Evolutionary conservation across 768 basidiomycete species (phyloP), one percentile per base, ranked within the genome.

Genomic region (Russula abietina): DNA sequence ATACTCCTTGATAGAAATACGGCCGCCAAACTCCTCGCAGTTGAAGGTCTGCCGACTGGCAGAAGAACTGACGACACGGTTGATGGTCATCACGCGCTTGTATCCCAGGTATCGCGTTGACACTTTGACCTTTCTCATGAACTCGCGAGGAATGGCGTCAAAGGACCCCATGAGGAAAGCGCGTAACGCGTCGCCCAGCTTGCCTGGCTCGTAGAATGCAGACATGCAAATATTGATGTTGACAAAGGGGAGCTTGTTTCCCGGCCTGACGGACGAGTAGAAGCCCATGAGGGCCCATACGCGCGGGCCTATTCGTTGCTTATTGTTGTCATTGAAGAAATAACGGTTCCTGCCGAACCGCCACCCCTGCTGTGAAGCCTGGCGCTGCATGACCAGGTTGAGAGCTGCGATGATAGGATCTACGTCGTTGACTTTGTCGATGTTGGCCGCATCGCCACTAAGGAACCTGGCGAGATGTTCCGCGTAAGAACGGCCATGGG

Each of bases 281-380:
- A 80, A 83, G 2, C 82, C 81, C 60, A 76, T 73, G 69, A 75
- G 74, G 0, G 81, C 81, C 46, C 77, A 78, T 0, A 81, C 68
- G 0, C 79, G 79, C 3, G 68, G 68, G 0, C 75, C 74, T 14
- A 82, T 70, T 0, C 65, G 66, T 46, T 67, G 43, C 19, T 66
- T 57, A 1, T 68, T 59, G 0, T 59, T 59, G 8, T 71, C 61
- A 5, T 71, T 71, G 75, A 87, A 87, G 74, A 89, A 89, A 71
- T 83, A 88, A 14, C 83, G 79, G 64, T 86, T 85, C 56, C 81
- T 75, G 1, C 87, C 86, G 12, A 88, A 83, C 69, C 83, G 80
- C n/a, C 84, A 77, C 9, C 83, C 86, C 1, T 78, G 74, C 36
- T 80, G 74, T 67, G 79, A 78, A 16, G 85, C 80, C 66, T 81